Evolutionary conservation across 208 protist genomes (phyloP).

Genomic region (Endotrypanum monterogeii): DNA sequence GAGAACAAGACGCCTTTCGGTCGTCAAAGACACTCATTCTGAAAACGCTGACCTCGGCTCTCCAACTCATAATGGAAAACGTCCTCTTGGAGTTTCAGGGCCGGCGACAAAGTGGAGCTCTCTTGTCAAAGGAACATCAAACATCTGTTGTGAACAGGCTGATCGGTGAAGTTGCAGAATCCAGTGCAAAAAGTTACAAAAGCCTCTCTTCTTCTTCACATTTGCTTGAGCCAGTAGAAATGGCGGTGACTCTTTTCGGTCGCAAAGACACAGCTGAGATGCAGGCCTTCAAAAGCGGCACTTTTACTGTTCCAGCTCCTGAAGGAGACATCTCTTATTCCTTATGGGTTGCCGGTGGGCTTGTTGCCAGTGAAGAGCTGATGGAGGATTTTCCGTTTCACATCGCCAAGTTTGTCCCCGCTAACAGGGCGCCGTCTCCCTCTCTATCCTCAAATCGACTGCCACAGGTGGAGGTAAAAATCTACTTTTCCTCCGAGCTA

Average conservation of each 20-base stretch:
- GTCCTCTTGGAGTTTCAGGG: slow-evolving; percentile 51
- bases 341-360: slow-evolving; percentile 75
- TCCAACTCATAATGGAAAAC: slow-evolving; percentile 57
- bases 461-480: slow-evolving; percentile 67
- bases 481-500: slow-evolving; percentile 87
- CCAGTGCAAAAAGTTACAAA: slow-evolving; percentile 73
- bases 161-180: slow-evolving; percentile 58
- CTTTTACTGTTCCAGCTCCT: slow-evolving; percentile 58
- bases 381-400: slow-evolving; percentile 82
- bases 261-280: slow-evolving; percentile 57
- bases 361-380: slow-evolving; percentile 65
- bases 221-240: slow-evolving; percentile 71
- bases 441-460: slow-evolving; percentile 28
- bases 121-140: slow-evolving; percentile 57
- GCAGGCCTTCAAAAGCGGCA: slow-evolving; percentile 64
- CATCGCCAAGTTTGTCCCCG: slow-evolving; percentile 63
- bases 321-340: slow-evolving; percentile 80
- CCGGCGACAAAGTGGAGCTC: slow-evolving; percentile 50
- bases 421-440: slow-evolving; percentile 4
- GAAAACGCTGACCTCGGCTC: slow-evolving; percentile 42
- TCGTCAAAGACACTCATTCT: slow-evolving; percentile 50
- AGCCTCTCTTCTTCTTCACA: slow-evolving; percentile 80
- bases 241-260: slow-evolving; percentile 57
- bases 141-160: slow-evolving; percentile 58
- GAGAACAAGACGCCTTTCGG: slow-evolving; percentile 42